Base-by-base conservation (phyloP, 2,329 filamentous ascomycete species). In the Sclerotiophoma versabilis region DNA sequence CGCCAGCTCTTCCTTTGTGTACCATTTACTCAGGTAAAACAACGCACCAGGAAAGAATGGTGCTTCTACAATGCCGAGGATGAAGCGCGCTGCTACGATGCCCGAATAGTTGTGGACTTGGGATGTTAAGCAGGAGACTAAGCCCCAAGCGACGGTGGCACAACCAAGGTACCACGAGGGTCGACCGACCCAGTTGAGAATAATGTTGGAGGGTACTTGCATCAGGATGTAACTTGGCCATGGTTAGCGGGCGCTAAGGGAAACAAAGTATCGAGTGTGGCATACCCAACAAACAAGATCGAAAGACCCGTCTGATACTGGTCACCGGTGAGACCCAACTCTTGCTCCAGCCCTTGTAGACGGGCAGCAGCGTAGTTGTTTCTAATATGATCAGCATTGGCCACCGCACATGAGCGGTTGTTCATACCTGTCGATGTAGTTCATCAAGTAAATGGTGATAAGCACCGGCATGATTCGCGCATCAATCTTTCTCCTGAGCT, bases 151-250 rank as follows among this genome's bases (percentile, higher is more conserved):
- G 2, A 77, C 73, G 65, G 83, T 82, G 0, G 78, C 78, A 0
- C 72, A 68, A 0, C 81, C 77, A 1, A 87, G 76, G 56, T 85
- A 87, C 1, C 82, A 50, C 2, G 81, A 82, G 1, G 84, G 84
- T 9, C 79, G 76, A 25, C 84, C 72, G 3, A 80, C 75, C 4
- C 80, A 75, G 0, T 83, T 85, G 2, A 87, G 72, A 0, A 84
- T 63, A 51, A 87, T 75, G 56, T 87, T 88, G 0, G 83, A 86
- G 0, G 85, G 85, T 0, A 87, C 71, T 65, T 87, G 84, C 80
- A 87, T 86, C 11, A 86, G 70, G 0, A 87, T 73, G 60, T 87
- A 87, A 3, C 84, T 68, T 36, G 8, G 5, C 5, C 3, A 3
- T 19, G 9, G 33, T 54, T 9, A 54, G 32, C 22, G 23, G 33